Evolutionary conservation across 1,284 basidiomycete genomes (phyloP).

Genomic region (Cryptococcus sp.): DNA sequence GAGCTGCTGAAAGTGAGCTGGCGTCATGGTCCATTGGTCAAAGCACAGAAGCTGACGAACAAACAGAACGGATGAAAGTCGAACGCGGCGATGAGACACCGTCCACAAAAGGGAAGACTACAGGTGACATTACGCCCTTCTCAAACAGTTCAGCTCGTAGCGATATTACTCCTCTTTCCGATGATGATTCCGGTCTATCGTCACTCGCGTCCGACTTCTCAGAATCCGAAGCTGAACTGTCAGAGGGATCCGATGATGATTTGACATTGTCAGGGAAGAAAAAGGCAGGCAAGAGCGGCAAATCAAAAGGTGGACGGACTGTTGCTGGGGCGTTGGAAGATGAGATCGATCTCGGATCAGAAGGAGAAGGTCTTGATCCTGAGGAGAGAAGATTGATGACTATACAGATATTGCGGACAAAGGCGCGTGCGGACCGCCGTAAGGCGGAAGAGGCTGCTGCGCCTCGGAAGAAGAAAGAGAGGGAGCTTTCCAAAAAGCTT

Average conservation of each 20-base stretch:
- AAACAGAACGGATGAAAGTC: slow-evolving; percentile 8
- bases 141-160: slow-evolving; percentile 13
- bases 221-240: slow-evolving; percentile 5
- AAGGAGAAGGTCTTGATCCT: slow-evolving; percentile 17
- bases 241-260: slow-evolving; percentile 7
- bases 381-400: slow-evolving; percentile 22
- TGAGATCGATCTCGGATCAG: slow-evolving; percentile 12
- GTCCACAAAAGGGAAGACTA: slow-evolving; percentile 8
- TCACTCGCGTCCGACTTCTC: slow-evolving; percentile 9
- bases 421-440: slow-evolving; percentile 23
- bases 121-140: slow-evolving; percentile 10
- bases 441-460: slow-evolving; percentile 55
- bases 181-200: slow-evolving; percentile 22
- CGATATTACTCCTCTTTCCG: slow-evolving; percentile 17
- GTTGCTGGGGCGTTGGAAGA: slow-evolving; percentile 13
- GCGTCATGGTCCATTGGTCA: not conserved
- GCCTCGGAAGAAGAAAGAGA: slow-evolving; percentile 56
- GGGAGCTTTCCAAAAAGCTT: slow-evolving; percentile 58
- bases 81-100: slow-evolving; percentile 5
- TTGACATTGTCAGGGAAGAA: not conserved
- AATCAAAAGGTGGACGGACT: slow-evolving; percentile 5
- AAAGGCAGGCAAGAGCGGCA: slow-evolving; percentile 1
- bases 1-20: slow-evolving; percentile 26
- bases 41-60: not conserved
- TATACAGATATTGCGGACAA: slow-evolving; percentile 13